phyloP scores from a whole-genome alignment of 805 yeast genomes.

The Nakazawaea siamensis region DNA sequence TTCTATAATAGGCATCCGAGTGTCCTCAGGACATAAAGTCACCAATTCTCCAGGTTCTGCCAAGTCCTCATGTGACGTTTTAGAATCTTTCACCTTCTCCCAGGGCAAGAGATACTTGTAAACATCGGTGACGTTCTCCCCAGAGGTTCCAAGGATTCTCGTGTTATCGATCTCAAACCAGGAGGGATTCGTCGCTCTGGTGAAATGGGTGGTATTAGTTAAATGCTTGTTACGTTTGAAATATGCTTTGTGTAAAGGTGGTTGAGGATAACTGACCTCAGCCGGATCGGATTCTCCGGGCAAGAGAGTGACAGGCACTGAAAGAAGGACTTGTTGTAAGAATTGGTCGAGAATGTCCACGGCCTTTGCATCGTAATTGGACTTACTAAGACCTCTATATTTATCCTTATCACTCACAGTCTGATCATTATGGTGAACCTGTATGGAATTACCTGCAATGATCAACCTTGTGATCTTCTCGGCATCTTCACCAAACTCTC shows the following conservation, averaged over 20 bases:
- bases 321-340: constrained; percentile 43
- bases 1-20: constrained; percentile 50
- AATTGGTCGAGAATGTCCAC: constrained; percentile 51
- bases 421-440: constrained; percentile 19
- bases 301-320: constrained; percentile 67
- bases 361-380: constrained; percentile 41
- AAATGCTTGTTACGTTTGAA: constrained; percentile 39
- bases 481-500: constrained; percentile 41
- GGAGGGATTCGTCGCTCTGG: constrained; percentile 60
- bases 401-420: constrained; percentile 24
- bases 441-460: constrained; percentile 62
- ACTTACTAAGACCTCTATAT: constrained; percentile 43
- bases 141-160: constrained; percentile 65
- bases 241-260: constrained; percentile 74
- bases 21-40: constrained; percentile 35
- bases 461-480: constrained; percentile 41
- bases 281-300: constrained; percentile 87
- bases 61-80: constrained; percentile 17
- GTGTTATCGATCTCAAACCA: constrained; percentile 55
- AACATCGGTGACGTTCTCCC: constrained; percentile 79
- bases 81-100: constrained; percentile 21
- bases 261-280: constrained; percentile 83
- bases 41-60: constrained; percentile 45
- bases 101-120: constrained; percentile 50
- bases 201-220: constrained; percentile 28